Percentiles rank a stretch among this genome's conserved stretches.
phyloP scores from a whole-genome alignment of 2,329 filamentous ascomycete species.

The Aspergillus calidoustus region DNA sequence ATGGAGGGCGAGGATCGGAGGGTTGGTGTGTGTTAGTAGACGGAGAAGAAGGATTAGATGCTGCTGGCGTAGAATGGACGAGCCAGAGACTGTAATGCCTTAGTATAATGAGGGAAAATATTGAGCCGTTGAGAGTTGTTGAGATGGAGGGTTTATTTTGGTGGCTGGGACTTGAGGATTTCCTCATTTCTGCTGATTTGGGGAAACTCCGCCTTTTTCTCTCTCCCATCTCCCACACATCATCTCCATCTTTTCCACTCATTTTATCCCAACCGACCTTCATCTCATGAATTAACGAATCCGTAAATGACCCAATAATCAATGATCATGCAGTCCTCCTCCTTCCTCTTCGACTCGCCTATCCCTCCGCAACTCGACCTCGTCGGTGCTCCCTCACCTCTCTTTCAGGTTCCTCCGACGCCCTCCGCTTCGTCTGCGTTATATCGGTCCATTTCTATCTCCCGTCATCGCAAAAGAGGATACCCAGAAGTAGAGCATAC shows the following conservation, averaged over 20 bases:
- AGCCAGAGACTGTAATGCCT: slow-evolving; percentile 45
- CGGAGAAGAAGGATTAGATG: slow-evolving; percentile 64
- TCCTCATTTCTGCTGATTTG: slow-evolving; percentile 9
- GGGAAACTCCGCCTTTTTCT: slow-evolving; percentile 12
- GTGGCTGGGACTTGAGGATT: slow-evolving; percentile 18
- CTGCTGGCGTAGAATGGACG: slow-evolving; percentile 60
- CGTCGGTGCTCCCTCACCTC: slow-evolving; percentile 41
- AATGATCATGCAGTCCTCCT: slow-evolving; percentile 32
- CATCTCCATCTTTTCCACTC: slow-evolving; percentile 2
- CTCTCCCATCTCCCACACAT: slow-evolving; percentile 3
- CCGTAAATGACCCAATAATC: slow-evolving; percentile 2
- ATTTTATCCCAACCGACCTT: not conserved
- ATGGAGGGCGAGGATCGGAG: slow-evolving; percentile 68
- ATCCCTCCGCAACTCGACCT: slow-evolving; percentile 46
- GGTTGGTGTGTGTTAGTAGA: slow-evolving; percentile 91
- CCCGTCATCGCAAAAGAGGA: slow-evolving; percentile 37
- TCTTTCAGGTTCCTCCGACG: slow-evolving; percentile 42
- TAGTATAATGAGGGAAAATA: not conserved
- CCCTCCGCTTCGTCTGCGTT: slow-evolving; percentile 45
- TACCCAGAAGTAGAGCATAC: slow-evolving; percentile 34
- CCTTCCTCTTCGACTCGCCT: slow-evolving; percentile 41
- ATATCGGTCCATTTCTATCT: slow-evolving; percentile 38
- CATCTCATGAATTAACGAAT: slow-evolving; percentile 16
- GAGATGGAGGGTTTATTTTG: slow-evolving; percentile 5
- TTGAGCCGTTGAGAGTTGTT: not conserved